Base-by-base conservation (phyloP, 148 eudicot species). In the Suaeda aralocaspica region DNA sequence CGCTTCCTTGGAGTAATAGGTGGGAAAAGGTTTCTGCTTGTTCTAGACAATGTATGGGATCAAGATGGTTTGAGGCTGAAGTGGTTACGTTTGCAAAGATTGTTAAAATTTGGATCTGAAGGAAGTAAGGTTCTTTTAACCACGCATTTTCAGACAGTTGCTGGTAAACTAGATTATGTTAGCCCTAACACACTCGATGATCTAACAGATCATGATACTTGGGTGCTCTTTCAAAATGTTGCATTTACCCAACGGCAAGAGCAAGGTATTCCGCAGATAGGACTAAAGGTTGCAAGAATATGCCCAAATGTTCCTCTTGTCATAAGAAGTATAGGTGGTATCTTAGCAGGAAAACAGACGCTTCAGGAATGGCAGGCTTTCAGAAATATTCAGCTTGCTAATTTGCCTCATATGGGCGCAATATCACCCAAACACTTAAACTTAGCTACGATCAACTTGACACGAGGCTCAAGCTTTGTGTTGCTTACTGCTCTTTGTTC, bases 41-140 rank as follows among this genome's bases (percentile, higher is more conserved):
- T 61, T 10, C n/a, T 71, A 22, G 74, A 71, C 33, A 48, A 34
- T 44, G 36, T 71, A 6, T 71, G 74, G 74, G 74, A 61, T 49
- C 46, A 29, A 2, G 22, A 24, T 10, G 6, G 0, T 10, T 18
- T 60, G 42, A 31, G 33, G 26, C 18, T 1, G 9, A 60, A 61
- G 11, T 71, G 67, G 67, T 0, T 14, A 11, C 2, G 9, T 4
- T 4, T 39, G 48, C 22, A 9, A 33, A 31, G 28, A 24, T 31
- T 71, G 1, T 1, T 15, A 21, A 14, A 1, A 22, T 30, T 59
- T 5, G 55, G 14, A 1, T n/a, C 57, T 9, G 3, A 48, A 12
- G 66, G 74, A 9, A 18, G 57, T 29, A 26, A 60, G 14, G 36
- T 71, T 25, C 19, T 70, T 21, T 12, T 70, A n/a, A 70, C 73